These are phyloP conservation scores for Solanum peruvianum DNA, from an alignment of 257 asterid genomes.

Conservation along the genomic window DNA sequence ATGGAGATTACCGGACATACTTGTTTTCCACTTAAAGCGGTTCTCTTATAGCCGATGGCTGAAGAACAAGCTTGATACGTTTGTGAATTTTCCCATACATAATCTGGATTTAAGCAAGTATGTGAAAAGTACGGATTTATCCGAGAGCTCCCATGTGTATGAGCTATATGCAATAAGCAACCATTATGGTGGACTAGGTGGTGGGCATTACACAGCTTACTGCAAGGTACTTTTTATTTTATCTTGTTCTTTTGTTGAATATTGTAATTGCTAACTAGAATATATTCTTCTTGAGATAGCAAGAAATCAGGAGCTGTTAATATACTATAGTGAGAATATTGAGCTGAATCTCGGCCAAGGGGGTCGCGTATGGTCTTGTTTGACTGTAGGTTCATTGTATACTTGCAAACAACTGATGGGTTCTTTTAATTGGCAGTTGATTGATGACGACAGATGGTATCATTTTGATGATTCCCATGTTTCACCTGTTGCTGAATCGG, in stretches of 20 bases:
- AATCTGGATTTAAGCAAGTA: conserved; percentile 77
- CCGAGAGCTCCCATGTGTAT: conserved; percentile 54
- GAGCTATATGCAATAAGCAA: conserved; percentile 92
- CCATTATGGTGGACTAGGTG: conserved; percentile 97
- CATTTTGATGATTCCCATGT: conserved; percentile 88
- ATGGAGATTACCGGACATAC: conserved; percentile 89
- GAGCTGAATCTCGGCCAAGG: neutral
- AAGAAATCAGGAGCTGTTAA: neutral
- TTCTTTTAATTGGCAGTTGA: conserved; percentile 43
- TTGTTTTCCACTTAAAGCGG: conserved; percentile 82
- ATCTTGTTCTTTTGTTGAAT: neutral
- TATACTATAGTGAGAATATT: neutral
- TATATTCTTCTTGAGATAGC: neutral
- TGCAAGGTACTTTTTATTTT: conserved; percentile 53
- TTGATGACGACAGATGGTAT: conserved; percentile 67
- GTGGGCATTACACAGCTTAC: conserved; percentile 93
- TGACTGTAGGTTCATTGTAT: neutral
- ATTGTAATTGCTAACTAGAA: neutral
- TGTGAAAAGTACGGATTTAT: conserved; percentile 45
- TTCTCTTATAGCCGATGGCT: conserved; percentile 88
- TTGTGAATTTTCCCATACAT: conserved; percentile 76
- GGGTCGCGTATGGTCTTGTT: neutral
- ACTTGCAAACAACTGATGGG: neutral
- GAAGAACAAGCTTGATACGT: conserved; percentile 86
- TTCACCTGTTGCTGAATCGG: conserved; percentile 54